Evolutionary conservation across 2,329 filamentous ascomycete genomes (phyloP).

Genomic region (Teratosphaeria nubilosa): DNA sequence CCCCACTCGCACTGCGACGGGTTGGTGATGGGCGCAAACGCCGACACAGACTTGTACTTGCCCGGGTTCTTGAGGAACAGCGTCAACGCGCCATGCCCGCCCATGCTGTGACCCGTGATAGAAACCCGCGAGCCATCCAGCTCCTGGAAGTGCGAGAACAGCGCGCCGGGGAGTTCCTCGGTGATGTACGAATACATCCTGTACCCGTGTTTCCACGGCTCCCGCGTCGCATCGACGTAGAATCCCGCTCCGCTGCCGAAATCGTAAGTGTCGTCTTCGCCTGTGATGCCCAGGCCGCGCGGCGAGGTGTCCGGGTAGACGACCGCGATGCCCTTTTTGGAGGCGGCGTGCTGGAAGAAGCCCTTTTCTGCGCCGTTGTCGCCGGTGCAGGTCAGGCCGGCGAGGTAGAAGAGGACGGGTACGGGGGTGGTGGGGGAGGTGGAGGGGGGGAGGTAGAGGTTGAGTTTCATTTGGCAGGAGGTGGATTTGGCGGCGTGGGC

Average conservation of each 20-base stretch:
- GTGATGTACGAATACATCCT: slow-evolving; percentile 92
- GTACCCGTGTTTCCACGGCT: slow-evolving; percentile 69
- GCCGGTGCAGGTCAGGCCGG: slow-evolving; percentile 87
- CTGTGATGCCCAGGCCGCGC: slow-evolving; percentile 65
- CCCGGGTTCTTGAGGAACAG: slow-evolving; percentile 87
- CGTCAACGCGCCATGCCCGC: slow-evolving; percentile 88
- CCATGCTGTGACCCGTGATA: slow-evolving; percentile 95
- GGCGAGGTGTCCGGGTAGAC: slow-evolving; percentile 94
- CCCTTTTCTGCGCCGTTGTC: slow-evolving; percentile 70
- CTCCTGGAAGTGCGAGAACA: slow-evolving; percentile 61
- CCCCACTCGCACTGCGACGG: slow-evolving; percentile 84
- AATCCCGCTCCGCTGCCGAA: slow-evolving; percentile 90
- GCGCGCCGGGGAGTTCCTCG: slow-evolving; percentile 68
- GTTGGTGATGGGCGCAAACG: slow-evolving; percentile 85
- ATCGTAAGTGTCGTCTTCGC: slow-evolving; percentile 82
- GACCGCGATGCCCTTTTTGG: slow-evolving; percentile 74
- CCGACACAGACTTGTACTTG: slow-evolving; percentile 77
- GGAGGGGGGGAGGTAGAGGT: slow-evolving; percentile 77
- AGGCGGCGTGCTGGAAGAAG: slow-evolving; percentile 80
- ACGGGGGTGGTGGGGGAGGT: slow-evolving; percentile 53
- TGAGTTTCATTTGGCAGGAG: slow-evolving; percentile 81
- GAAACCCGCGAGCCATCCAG: slow-evolving; percentile 63
- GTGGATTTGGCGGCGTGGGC: slow-evolving; percentile 70
- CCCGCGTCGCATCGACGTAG: slow-evolving; percentile 76
- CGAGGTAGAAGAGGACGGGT: slow-evolving; percentile 85